Conservation (phyloP, 129 eudicot genomes). For the Flaveria linearis region DNA sequence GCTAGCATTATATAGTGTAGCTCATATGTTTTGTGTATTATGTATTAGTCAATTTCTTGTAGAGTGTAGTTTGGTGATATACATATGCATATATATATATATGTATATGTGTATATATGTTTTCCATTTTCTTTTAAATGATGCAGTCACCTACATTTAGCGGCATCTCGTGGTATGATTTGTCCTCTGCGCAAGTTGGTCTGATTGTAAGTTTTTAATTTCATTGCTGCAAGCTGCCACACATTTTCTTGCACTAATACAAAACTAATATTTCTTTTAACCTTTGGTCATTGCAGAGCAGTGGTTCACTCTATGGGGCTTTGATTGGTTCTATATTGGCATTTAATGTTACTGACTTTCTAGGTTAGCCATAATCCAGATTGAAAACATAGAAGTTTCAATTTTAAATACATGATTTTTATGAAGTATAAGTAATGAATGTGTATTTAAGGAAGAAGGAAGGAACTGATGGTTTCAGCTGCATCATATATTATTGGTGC, state of each 20-base stretch:
- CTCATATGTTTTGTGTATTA: conserved; percentile 5
- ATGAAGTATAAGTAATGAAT: conserved; percentile 21
- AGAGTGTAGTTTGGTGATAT: background rate
- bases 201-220: conserved; percentile 70
- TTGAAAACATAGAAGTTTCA: background rate
- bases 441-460: conserved; percentile 71
- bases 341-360: too few species aligned
- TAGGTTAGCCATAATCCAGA: conserved; percentile 58
- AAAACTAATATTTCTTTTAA: conserved; percentile 23
- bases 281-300: conserved; percentile 54
- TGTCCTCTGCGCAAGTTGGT: conserved; percentile 84
- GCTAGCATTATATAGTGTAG: conserved; percentile 4
- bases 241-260: conserved; percentile 14
- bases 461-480: conserved; percentile 79
- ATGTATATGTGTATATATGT: background rate
- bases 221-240: conserved; percentile 18
- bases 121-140: conserved; percentile 15
- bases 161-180: conserved; percentile 82
- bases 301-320: too few species aligned
- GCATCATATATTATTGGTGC: conserved; percentile 57
- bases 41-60: background rate
- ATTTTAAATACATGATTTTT: background rate
- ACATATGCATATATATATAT: too few species aligned
- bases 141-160: conserved; percentile 78
- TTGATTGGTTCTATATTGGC: too few species aligned